Evolutionary conservation across 805 yeast species (phyloP).

Genomic region (Hanseniaspora mollemarum): DNA sequence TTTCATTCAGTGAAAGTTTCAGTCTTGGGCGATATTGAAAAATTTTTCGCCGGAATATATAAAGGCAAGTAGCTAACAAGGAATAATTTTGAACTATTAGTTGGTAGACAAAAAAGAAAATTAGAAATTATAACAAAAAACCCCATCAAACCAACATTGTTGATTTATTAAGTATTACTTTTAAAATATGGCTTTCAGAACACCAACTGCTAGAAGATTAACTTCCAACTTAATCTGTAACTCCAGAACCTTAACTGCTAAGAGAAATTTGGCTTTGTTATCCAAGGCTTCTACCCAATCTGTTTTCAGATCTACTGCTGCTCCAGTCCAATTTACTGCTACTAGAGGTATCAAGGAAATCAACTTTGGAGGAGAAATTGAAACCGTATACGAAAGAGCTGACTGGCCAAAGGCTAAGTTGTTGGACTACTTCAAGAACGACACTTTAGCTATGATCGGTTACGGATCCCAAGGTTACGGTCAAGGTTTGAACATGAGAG

Average conservation of each 20-base stretch:
- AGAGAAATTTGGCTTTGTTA: slow-evolving; percentile 54
- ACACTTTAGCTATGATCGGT: slow-evolving; percentile 94
- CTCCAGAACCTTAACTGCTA: slow-evolving; percentile 39
- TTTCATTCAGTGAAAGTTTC: too few species aligned
- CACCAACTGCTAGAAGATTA: slow-evolving; percentile 15
- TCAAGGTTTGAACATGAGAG: slow-evolving; percentile 98
- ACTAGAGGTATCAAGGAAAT: slow-evolving; percentile 90
- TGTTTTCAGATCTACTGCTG: slow-evolving; percentile 30
- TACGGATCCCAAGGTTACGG: slow-evolving; percentile 99
- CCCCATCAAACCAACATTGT: not conserved
- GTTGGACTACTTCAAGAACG: slow-evolving; percentile 92
- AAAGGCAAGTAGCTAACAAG: too few species aligned
- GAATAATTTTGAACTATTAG: not conserved
- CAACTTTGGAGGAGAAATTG: slow-evolving; percentile 92
- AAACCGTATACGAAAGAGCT: slow-evolving; percentile 93
- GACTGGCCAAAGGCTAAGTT: slow-evolving; percentile 99
- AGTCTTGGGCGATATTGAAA: too few species aligned
- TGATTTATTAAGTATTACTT: not conserved
- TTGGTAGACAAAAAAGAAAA: not conserved
- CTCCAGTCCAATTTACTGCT: slow-evolving; percentile 38
- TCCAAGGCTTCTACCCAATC: slow-evolving; percentile 35
- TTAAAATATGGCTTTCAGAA: slow-evolving; percentile 16
- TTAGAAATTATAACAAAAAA: not conserved
- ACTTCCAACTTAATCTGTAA: slow-evolving; percentile 34
- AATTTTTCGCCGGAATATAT: too few species aligned